These are phyloP conservation scores for Colletotrichum spaethianum DNA, from an alignment of 2,329 filamentous ascomycete species.

Conservation along the genomic window DNA sequence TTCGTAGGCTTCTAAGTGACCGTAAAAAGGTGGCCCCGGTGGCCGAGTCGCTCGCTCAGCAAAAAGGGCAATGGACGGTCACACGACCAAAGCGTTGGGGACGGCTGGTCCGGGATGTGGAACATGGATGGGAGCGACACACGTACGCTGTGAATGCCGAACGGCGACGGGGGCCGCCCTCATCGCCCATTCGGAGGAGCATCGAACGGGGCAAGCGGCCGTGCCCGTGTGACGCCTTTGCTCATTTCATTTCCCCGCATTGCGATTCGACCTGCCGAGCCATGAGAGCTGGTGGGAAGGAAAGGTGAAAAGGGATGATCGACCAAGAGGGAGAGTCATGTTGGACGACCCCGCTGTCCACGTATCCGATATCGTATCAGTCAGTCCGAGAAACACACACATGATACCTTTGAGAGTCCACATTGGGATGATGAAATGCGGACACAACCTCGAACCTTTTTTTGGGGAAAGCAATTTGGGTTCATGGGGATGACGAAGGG, in stretches of 20 bases:
- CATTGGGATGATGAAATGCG: neutral
- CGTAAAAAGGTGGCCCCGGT: neutral
- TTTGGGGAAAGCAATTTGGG: slow-evolving; percentile 11
- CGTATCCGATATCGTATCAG: slow-evolving; percentile 20
- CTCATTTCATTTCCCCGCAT: slow-evolving; percentile 6
- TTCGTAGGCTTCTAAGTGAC: neutral
- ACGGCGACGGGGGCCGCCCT: neutral
- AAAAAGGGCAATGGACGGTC: neutral
- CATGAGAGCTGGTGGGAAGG: neutral
- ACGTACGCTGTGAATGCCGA: neutral
- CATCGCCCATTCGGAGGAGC: neutral
- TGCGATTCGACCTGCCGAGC: neutral
- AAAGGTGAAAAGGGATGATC: neutral
- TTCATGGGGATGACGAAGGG: slow-evolving; percentile 35
- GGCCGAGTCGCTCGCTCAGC: neutral
- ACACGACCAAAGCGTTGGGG: slow-evolving; percentile 24
- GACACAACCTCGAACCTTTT: slow-evolving; percentile 4
- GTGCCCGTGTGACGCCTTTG: slow-evolving; percentile 10
- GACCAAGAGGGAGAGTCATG: neutral
- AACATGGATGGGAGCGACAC: neutral
- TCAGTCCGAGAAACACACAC: neutral
- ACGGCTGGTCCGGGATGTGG: slow-evolving; percentile 5
- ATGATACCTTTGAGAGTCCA: neutral
- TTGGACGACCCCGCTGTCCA: slow-evolving; percentile 1
- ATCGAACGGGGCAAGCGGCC: neutral